Evolutionary conservation across 2,329 filamentous ascomycete genomes (phyloP), one percentile per base, ranked within the genome.

Genomic region (Dactylellina cionopaga): DNA sequence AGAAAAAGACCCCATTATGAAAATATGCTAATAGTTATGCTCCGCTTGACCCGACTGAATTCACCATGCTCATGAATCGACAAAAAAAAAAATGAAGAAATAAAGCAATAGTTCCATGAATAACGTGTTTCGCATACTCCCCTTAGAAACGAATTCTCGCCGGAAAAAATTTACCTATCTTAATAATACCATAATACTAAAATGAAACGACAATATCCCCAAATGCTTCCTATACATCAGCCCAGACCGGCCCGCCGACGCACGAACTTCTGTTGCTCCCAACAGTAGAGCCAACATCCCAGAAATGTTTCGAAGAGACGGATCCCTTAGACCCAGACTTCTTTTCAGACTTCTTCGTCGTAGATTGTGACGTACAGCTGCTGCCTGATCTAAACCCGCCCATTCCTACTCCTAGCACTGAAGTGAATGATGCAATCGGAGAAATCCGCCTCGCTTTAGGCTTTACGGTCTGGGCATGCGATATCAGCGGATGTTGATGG

Each of bases 311-410:
- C 17, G 65, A 66, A 5, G 46, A 49, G 35, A 41, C 63, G 47
- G 43, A 68, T 70, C 55, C 65, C 69, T 70, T 75, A 24, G 66
- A 69, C 29, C 25, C 10, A 35, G 56, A 64, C 55, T 89, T 76
- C 88, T 91, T 56, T 86, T 85, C 88, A 31, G 87, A 91, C 76
- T 89, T 88, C 79, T 90, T 89, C 5, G 91, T 92, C 80, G 91
- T 71, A 15, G 66, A 96, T 81, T 96, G 92, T 78, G 91, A 96
- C 2, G 92, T 92, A 80, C 92, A 96, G 80, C 91, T 96, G 68
- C 88, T 86, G 69, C 84, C 81, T 7, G 82, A 77, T 63, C 78
- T 77, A 64, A 77, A 80, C 33, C 82, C 74, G 29, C 59, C 51
- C 72, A 75, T 63, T 25, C 69, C 35, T 22, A 65, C 33, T 37